Conservation (phyloP, 345 rosid species). For the Populus davidiana region DNA sequence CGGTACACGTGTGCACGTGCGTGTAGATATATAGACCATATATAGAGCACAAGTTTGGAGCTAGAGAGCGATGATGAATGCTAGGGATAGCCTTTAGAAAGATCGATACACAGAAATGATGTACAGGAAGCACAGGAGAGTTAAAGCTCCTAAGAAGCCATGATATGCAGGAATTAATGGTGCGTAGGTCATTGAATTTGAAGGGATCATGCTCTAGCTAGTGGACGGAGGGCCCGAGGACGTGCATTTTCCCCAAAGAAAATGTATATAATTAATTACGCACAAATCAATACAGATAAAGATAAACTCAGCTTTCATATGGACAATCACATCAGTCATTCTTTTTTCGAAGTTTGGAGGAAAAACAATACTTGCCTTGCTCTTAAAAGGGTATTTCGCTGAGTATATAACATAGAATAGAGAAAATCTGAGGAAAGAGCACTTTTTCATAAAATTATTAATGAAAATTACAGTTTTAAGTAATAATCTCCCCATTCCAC, state of each 20-base stretch:
- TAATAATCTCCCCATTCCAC: too few relatives aligned
- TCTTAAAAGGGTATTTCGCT: too few relatives aligned
- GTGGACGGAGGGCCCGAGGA: conserved; percentile 50
- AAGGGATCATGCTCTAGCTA: conserved; percentile 6
- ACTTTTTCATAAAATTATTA: too few relatives aligned
- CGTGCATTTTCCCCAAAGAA: conserved; percentile 13
- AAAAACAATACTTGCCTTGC: not conserved
- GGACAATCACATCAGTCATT: conserved; percentile 9
- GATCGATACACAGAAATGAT: conserved; percentile 9
- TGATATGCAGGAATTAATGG: conserved; percentile 16
- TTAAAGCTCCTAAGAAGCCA: conserved; percentile 21
- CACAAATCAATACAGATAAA: not conserved
- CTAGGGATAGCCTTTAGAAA: conserved; percentile 15
- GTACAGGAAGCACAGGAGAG: conserved; percentile 16
- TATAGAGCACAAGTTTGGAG: not conserved
- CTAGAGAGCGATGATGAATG: conserved; percentile 9
- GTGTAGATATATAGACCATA: not conserved
- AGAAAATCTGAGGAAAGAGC: too few relatives aligned
- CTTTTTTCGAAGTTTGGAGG: conserved; percentile 16
- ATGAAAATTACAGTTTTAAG: too few relatives aligned
- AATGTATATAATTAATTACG: not conserved
- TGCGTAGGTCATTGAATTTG: conserved; percentile 8
- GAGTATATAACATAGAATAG: too few relatives aligned
- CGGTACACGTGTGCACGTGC: not conserved
- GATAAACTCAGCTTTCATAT: conserved; percentile 3